Base-by-base conservation (phyloP, 2,329 filamentous ascomycete species). In the Gaeumannomyces tritici region DNA sequence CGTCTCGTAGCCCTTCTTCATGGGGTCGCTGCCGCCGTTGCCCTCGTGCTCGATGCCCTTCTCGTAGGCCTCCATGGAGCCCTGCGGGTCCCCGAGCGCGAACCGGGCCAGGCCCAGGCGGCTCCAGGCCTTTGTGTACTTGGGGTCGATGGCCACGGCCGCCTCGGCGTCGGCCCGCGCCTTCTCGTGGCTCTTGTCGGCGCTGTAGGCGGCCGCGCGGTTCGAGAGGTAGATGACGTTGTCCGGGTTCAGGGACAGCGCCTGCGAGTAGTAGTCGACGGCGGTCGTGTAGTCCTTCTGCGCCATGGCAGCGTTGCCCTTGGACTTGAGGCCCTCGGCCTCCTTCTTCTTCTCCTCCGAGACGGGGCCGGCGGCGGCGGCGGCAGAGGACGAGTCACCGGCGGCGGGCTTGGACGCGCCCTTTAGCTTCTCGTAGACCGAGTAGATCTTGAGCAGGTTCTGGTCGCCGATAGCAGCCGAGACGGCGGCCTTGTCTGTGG, bases 221-320 rank as follows among this genome's bases (percentile, higher is more conserved):
- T 99, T 99, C 66, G 91, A 96, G 55, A 99, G 89, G 82, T 95
- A 99, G 76, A 99, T 95, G 54, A 93, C 90, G 79, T 99, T 98
- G 67, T 85, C 80, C 1, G 95, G 91, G 68, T 90, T 79, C 61
- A 97, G 80, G 62, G 85, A 82, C 29, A 99, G 86, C 4, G 95
- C 95, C 75, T 93, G 83, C 29, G 90, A 91, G 82, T 99, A 99
- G 68, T 90, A 81, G 69, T 91, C 87, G 73, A 98, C 91, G 65
- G 95, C 95, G 55, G 79, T 71, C 57, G 81, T 70, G 80, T 97
- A 97, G 76, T 98, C 91, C 80, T 96, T 97, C 74, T 89, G 85
- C 63, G 91, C 89, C 93, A 99, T 98, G 64, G 93, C 91, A 62
- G 91, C 87, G 78, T 99, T 99, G 69, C 95, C 95, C 72, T 91